Evolutionary conservation across 176 grass and related monocot species (phyloP), one percentile per base, ranked within the genome.

Genomic region (Eragrostis curvula): DNA sequence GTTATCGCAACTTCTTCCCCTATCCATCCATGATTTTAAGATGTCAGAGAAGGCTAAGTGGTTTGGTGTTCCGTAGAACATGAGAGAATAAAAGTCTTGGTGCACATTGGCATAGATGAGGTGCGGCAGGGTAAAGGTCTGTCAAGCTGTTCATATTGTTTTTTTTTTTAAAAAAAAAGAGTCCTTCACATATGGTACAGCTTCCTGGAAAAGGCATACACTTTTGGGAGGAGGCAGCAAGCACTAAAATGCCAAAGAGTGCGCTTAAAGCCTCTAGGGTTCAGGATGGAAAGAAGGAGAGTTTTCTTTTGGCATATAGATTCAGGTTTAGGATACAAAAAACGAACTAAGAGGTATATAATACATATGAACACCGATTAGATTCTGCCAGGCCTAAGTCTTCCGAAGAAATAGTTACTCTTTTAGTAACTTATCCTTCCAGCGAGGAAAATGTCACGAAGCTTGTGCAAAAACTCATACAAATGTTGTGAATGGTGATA

Each of bases 111-210:
- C 9, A 50, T 40, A 21, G 7, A 47, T 23, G 48, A 51, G 45
- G 12, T 23, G 46, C 77, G 18, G 5, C 30, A 53, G 47, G 8
- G 13, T 13, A 68, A 79, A 25, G 39, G 3, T n/a, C 6, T 20
- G 39, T 51, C 44, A 9, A 48, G 63, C 45, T 53, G 46, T n/a
- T n/a, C n/a, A n/a, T n/a, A n/a, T n/a, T n/a, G n/a, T n/a, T n/a
- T n/a, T n/a, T n/a, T n/a, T n/a, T n/a, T n/a, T n/a, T n/a, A n/a
- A n/a, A n/a, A n/a, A n/a, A n/a, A n/a, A n/a, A n/a, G n/a, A n/a
- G n/a, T n/a, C n/a, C n/a, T n/a, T n/a, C n/a, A n/a, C 62, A 79
- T 36, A 66, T 51, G 61, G 45, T 79, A 28, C 59, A 79, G 41
- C 45, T 7, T 27, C 43, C 25, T 50, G 36, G 48, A 21, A 20